A percentile compares a stretch with the other conserved stretches of the same genome.
Evolutionary conservation across 2,329 filamentous ascomycete species (phyloP).

Genomic region (Immersiporthe knoxdaviesiana): DNA sequence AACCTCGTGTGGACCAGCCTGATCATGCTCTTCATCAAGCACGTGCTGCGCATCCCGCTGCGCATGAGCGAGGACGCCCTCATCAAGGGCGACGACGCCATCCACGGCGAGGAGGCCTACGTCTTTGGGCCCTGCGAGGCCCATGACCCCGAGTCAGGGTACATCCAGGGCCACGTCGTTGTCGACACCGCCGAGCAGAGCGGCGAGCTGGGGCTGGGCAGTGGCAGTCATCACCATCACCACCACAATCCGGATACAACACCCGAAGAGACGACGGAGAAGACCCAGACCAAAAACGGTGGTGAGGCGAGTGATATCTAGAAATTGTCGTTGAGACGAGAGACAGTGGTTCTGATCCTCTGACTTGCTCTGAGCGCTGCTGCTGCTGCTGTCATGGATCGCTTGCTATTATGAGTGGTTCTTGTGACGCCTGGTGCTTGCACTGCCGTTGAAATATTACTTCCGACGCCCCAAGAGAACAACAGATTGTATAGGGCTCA

Average conservation of each 20-base stretch:
- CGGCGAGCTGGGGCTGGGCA: constrained; percentile 32
- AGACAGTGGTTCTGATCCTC: not conserved
- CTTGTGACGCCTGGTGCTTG: not conserved
- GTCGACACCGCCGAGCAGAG: constrained; percentile 16
- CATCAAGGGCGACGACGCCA: constrained; percentile 49
- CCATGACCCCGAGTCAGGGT: constrained; percentile 33
- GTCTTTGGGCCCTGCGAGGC: constrained; percentile 37
- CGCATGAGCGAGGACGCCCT: constrained; percentile 51
- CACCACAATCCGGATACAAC: not conserved
- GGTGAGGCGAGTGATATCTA: constrained; percentile 23
- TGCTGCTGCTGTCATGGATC: not conserved
- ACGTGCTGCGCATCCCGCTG: constrained; percentile 50
- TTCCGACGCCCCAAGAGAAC: not conserved
- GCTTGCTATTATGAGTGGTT: not conserved
- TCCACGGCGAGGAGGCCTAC: constrained; percentile 52
- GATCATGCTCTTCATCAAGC: constrained; percentile 55
- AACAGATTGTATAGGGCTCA: not conserved
- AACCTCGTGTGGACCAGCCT: constrained; percentile 54
- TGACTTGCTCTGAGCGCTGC: not conserved
- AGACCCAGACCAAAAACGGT: constrained; percentile 27
- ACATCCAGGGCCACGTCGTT: constrained; percentile 34
- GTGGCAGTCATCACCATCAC: not conserved
- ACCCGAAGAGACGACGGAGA: constrained; percentile 29
- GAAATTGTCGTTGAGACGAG: not conserved
- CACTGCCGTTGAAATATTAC: not conserved